Percentiles rank a stretch among this genome's conserved stretches.
Evolutionary conservation across 2,329 filamentous ascomycete species (phyloP).

Genomic region (Cladorrhinum sp.): DNA sequence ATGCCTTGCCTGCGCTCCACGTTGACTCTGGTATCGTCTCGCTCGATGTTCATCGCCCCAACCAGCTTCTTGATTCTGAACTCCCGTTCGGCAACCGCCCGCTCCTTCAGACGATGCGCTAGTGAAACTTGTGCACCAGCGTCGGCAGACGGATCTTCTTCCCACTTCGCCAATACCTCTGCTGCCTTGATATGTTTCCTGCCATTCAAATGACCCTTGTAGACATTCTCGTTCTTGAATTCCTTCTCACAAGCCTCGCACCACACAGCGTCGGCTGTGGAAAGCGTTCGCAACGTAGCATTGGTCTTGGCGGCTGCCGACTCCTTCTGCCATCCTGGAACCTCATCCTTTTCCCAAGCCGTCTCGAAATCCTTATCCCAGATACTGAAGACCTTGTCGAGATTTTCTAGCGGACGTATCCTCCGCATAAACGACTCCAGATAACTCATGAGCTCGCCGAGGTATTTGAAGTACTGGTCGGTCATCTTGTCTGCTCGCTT

Average conservation of each 20-base stretch:
- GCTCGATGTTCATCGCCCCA: constrained; percentile 79
- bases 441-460: constrained; percentile 75
- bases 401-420: constrained; percentile 80
- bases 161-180: constrained; percentile 56
- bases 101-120: constrained; percentile 71
- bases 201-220: constrained; percentile 81
- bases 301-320: constrained; percentile 38
- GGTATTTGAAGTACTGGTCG: constrained; percentile 88
- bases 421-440: constrained; percentile 84
- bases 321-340: constrained; percentile 74
- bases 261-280: constrained; percentile 67
- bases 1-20: constrained; percentile 96
- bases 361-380: constrained; percentile 84
- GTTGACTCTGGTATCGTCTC: constrained; percentile 86
- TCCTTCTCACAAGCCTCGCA: constrained; percentile 91
- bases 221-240: constrained; percentile 93
- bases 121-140: constrained; percentile 32
- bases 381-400: constrained; percentile 70
- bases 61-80: constrained; percentile 77
- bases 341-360: constrained; percentile 75
- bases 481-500: constrained; percentile 83
- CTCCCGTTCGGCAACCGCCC: constrained; percentile 85
- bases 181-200: constrained; percentile 91
- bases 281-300: constrained; percentile 35
- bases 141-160: constrained; percentile 29